phyloP scores from a whole-genome alignment of 2,329 filamentous ascomycete species.

The Pyrenophora tritici-repentis region DNA sequence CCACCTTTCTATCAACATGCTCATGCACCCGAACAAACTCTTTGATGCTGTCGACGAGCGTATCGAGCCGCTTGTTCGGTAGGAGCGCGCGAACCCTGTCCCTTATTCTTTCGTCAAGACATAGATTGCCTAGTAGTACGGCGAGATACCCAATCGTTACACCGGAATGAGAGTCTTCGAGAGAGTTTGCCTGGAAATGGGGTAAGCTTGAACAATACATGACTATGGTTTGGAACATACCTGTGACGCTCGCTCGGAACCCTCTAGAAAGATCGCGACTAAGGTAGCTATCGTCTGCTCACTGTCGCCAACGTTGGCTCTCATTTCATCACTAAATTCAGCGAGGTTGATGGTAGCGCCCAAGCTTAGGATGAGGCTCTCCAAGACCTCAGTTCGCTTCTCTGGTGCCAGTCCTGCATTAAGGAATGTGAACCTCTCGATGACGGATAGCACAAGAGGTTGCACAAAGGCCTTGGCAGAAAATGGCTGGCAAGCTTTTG shows the following conservation, averaged over 20 bases:
- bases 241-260: slow-evolving; percentile 68
- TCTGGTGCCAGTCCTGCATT: slow-evolving; percentile 50
- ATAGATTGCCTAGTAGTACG: slow-evolving; percentile 81
- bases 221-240: slow-evolving; percentile 55
- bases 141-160: slow-evolving; percentile 87
- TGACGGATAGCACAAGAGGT: slow-evolving; percentile 40
- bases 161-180: slow-evolving; percentile 74
- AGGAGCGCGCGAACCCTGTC: slow-evolving; percentile 50
- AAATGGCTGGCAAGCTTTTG: slow-evolving; percentile 70
- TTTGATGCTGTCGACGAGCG: slow-evolving; percentile 62
- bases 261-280: slow-evolving; percentile 68
- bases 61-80: slow-evolving; percentile 53
- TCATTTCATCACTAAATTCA: slow-evolving; percentile 71
- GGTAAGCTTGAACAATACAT: slow-evolving; percentile 18
- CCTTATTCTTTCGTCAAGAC: slow-evolving; percentile 59
- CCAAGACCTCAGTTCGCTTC: slow-evolving; percentile 60
- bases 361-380: slow-evolving; percentile 76
- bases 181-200: slow-evolving; percentile 54
- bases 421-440: slow-evolving; percentile 30
- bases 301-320: slow-evolving; percentile 37
- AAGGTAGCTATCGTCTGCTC: slow-evolving; percentile 62
- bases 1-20: slow-evolving; percentile 58
- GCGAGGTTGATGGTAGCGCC: slow-evolving; percentile 87
- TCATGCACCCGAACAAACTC: slow-evolving; percentile 67
- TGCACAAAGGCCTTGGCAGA: slow-evolving; percentile 59